A percentile compares a stretch with the other conserved stretches of the same genome.
These are phyloP conservation scores for Chloroidium sp. DNA, from an alignment of 163 green algal species.

Conservation along the genomic window DNA sequence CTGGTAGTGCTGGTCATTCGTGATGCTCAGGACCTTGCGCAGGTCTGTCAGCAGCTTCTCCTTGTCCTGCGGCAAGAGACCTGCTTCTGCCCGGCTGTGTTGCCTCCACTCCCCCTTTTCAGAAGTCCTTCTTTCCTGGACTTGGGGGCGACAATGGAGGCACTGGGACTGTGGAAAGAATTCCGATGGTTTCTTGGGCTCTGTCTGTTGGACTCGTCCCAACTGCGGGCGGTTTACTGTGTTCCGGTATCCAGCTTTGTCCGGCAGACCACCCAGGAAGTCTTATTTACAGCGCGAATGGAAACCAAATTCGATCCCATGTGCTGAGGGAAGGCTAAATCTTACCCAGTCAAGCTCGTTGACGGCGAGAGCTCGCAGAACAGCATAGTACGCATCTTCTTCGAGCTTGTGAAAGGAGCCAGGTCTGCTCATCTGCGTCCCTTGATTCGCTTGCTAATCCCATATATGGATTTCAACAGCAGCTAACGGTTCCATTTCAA, in stretches of 20 bases:
- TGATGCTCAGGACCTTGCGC: slow-evolving; percentile 8
- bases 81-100: background rate
- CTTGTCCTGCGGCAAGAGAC: slow-evolving; percentile 4
- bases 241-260: no score
- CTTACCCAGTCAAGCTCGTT: slow-evolving; percentile 8
- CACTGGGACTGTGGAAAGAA: background rate
- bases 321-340: background rate
- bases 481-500: background rate
- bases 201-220: no score
- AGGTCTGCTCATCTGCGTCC: background rate
- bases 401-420: background rate
- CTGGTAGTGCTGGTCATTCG: slow-evolving; percentile 2
- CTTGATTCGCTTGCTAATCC: background rate
- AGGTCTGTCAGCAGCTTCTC: slow-evolving; percentile 13
- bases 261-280: no score
- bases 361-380: slow-evolving; percentile 3
- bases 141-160: background rate
- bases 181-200: no score
- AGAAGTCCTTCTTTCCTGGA: no score
- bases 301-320: background rate
- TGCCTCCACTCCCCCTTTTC: no score
- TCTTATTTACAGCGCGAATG: no score
- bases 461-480: background rate
- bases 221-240: no score
- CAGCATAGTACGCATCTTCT: slow-evolving; percentile 4